A percentile compares a stretch with the other conserved stretches of the same genome.
Conservation (phyloP, 805 yeast genomes). For the Barnettozyma salicaria region DNA sequence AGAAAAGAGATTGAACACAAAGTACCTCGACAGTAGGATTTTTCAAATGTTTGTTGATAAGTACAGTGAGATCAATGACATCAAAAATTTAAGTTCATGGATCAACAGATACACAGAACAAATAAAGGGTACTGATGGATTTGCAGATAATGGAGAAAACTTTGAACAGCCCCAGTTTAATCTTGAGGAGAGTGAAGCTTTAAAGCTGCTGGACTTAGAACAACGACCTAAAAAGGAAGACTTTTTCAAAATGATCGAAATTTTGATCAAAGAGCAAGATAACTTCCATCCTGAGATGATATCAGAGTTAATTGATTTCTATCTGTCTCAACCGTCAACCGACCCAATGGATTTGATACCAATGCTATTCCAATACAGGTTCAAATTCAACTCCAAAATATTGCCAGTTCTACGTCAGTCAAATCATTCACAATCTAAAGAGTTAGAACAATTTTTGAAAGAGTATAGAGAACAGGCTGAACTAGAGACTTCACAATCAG, state of each 20-base stretch:
- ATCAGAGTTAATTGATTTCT: constrained; percentile 23
- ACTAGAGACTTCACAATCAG: constrained; percentile 17
- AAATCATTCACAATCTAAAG: constrained; percentile 12
- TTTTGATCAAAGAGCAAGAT: constrained; percentile 16
- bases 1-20: constrained; percentile 23
- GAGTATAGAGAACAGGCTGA: constrained; percentile 17
- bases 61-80: constrained; percentile 26
- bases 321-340: constrained; percentile 18
- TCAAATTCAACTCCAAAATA: constrained; percentile 22
- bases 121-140: constrained; percentile 24
- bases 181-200: constrained; percentile 26
- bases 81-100: constrained; percentile 30
- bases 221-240: constrained; percentile 26
- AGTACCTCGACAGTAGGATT: constrained; percentile 34
- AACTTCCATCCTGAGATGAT: neutral
- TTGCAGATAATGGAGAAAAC: constrained; percentile 3
- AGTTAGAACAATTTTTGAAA: constrained; percentile 15
- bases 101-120: constrained; percentile 26
- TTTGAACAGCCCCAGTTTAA: constrained; percentile 11
- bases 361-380: constrained; percentile 22
- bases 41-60: constrained; percentile 31
- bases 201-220: constrained; percentile 25
- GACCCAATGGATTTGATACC: constrained; percentile 15
- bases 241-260: constrained; percentile 23
- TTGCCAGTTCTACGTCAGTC: constrained; percentile 20